Evolutionary conservation across 1,139 yeast genomes (phyloP).

Genomic region (Taiozyma sp.): DNA sequence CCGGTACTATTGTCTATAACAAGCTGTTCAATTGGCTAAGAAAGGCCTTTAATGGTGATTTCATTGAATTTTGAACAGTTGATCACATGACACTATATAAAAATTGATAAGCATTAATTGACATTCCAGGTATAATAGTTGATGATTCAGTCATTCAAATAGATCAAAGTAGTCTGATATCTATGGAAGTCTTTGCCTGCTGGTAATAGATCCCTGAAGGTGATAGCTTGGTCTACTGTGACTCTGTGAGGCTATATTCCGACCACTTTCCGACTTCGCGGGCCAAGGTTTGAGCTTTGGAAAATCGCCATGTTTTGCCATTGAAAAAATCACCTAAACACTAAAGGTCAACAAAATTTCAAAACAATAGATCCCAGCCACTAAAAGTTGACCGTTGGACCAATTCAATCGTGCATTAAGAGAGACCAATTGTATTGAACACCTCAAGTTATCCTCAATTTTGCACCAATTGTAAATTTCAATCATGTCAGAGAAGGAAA

Average conservation of each 20-base stretch:
- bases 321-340: neutral
- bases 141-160: neutral
- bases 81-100: neutral
- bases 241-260: neutral
- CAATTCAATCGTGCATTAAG: neutral
- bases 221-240: too few relatives aligned
- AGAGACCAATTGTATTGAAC: neutral
- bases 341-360: neutral
- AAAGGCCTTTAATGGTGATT: constrained; percentile 46
- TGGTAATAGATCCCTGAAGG: too few relatives aligned
- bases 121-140: too few relatives aligned
- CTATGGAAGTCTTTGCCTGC: too few relatives aligned
- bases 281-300: neutral
- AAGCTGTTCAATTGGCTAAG: constrained; percentile 56
- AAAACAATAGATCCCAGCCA: neutral
- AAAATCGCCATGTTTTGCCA: neutral
- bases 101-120: neutral
- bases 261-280: neutral
- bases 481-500: constrained; percentile 18
- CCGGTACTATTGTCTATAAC: constrained; percentile 60
- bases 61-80: neutral
- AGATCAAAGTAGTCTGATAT: too few relatives aligned
- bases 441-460: neutral
- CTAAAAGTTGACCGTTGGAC: neutral
- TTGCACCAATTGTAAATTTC: constrained; percentile 4